phyloP scores from a whole-genome alignment of 441 rosid species.

The Syzygium malaccense region DNA sequence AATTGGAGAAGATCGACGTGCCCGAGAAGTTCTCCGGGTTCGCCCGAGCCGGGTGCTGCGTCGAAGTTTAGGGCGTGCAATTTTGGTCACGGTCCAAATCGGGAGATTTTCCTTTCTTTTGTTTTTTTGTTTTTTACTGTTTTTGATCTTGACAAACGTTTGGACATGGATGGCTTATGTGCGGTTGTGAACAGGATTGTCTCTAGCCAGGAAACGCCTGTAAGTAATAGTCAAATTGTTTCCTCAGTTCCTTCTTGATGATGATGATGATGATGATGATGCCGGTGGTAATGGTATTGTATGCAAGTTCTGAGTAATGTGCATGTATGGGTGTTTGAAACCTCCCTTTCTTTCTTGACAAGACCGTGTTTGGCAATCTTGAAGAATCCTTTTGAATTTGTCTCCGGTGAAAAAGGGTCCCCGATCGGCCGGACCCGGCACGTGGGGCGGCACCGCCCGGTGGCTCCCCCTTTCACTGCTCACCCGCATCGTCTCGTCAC shows the following conservation, averaged over 20 bases:
- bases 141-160: neutral
- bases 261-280: neutral
- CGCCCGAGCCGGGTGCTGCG: slow-evolving; percentile 33
- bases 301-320: neutral
- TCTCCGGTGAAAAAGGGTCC: neutral
- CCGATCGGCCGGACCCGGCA: neutral
- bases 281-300: neutral
- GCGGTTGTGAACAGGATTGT: neutral
- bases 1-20: slow-evolving; percentile 14
- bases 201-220: neutral
- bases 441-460: neutral
- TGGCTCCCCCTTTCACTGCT: neutral
- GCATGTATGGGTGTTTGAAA: neutral
- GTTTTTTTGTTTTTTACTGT: neutral
- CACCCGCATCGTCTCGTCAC: neutral
- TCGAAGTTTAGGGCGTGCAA: slow-evolving; percentile 18
- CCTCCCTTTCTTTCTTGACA: neutral
- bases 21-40: slow-evolving; percentile 19
- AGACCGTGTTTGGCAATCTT: neutral
- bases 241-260: neutral
- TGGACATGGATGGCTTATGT: neutral
- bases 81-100: too few relatives aligned
- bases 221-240: neutral
- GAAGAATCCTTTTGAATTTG: too few relatives aligned
- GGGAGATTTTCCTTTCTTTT: neutral